These are phyloP conservation scores for Crataegus laevigata DNA, from an alignment of 306 rosid genomes.

Conservation along the genomic window DNA sequence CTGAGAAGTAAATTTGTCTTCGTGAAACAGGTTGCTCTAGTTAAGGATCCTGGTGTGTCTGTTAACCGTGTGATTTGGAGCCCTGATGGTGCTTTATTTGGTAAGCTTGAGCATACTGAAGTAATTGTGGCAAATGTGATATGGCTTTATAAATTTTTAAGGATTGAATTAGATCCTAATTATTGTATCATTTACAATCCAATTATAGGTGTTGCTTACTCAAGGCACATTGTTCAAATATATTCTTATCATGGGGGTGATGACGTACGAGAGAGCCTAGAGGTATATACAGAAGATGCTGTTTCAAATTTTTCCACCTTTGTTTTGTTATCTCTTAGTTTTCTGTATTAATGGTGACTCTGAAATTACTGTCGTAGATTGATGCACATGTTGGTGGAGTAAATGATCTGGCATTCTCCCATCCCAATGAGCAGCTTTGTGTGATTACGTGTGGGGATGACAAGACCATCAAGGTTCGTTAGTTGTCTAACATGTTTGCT, in stretches of 20 bases:
- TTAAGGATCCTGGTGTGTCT: conserved; percentile 87
- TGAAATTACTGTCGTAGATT: conserved; percentile 43
- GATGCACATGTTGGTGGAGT: conserved; percentile 97
- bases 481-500: conserved; percentile 13
- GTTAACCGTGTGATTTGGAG: conserved; percentile 99
- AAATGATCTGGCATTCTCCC: conserved; percentile 91
- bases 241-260: conserved; percentile 71
- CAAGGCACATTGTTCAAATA: conserved; percentile 94
- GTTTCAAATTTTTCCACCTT: background rate
- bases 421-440: conserved; percentile 90
- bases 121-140: conserved; percentile 4
- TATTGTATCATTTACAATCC: background rate
- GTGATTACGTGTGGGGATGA: conserved; percentile 95
- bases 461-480: conserved; percentile 81
- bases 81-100: conserved; percentile 87
- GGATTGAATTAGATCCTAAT: conserved; percentile 3
- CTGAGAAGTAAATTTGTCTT: conserved; percentile 16
- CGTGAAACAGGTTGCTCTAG: conserved; percentile 67
- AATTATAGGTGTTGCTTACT: conserved; percentile 78
- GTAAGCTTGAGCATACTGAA: conserved; percentile 35
- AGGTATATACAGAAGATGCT: conserved; percentile 38
- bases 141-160: background rate
- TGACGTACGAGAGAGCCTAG: conserved; percentile 66
- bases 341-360: background rate
- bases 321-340: conserved; percentile 6